Percentiles rank a stretch among this genome's conserved stretches.
phyloP scores from a whole-genome alignment of 2,329 filamentous ascomycete genomes.

The Sclerotinia trifoliorum region DNA sequence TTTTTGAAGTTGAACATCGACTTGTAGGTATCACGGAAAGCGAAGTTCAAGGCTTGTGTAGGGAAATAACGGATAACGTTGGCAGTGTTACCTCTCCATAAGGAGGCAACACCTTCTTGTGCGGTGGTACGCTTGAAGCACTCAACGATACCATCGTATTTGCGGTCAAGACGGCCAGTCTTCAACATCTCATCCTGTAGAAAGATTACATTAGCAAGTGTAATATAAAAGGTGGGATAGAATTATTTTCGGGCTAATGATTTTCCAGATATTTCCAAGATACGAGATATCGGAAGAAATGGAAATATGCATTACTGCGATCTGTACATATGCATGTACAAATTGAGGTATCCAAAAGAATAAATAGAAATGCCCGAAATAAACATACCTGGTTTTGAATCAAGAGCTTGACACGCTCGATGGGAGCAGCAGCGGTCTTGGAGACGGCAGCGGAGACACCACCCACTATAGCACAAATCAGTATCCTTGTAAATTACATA shows the following conservation, averaged over 20 bases:
- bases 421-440: constrained; percentile 99
- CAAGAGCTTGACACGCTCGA: constrained; percentile 99
- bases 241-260: not conserved
- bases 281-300: not conserved
- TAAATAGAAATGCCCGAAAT: constrained; percentile 1
- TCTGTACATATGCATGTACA: constrained; percentile 21
- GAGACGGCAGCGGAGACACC: constrained; percentile 99
- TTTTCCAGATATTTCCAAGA: not conserved
- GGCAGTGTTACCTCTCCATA: constrained; percentile 99
- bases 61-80: constrained; percentile 99
- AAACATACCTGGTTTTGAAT: constrained; percentile 98
- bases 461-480: constrained; percentile 69
- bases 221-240: not conserved
- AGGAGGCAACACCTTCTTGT: constrained; percentile 88
- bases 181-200: constrained; percentile 99
- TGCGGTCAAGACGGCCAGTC: constrained; percentile 94
- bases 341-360: constrained; percentile 27
- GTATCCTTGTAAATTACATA: constrained; percentile 17
- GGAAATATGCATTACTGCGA: constrained; percentile 7
- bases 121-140: constrained; percentile 92
- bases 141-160: constrained; percentile 90
- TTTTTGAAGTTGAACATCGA: constrained; percentile 99
- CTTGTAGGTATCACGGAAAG: constrained; percentile 99
- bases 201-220: constrained; percentile 27
- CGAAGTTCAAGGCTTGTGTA: constrained; percentile 99